phyloP scores from a whole-genome alignment of 2,329 filamentous ascomycete species.

The Helotiales sp. region DNA sequence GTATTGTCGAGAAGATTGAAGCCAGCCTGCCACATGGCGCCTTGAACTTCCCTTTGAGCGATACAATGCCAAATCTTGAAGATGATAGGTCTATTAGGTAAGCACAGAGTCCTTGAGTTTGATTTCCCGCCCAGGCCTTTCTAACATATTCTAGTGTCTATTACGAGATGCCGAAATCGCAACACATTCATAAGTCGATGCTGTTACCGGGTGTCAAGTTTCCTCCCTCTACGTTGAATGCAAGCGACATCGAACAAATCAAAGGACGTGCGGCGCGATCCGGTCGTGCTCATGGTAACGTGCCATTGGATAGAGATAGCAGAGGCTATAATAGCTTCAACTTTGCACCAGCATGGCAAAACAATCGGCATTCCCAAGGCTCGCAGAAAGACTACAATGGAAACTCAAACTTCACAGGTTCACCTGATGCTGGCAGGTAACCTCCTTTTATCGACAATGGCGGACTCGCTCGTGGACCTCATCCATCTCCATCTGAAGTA shows the following conservation, averaged over 20 bases:
- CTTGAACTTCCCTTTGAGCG: constrained; percentile 75
- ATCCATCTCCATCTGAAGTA: too few species aligned
- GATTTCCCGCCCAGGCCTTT: constrained; percentile 26
- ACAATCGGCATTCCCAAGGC: too few species aligned
- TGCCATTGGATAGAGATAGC: constrained; percentile 53
- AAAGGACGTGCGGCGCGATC: constrained; percentile 63
- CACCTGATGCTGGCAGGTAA: too few species aligned
- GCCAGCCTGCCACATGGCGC: constrained; percentile 82
- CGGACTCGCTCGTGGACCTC: too few species aligned
- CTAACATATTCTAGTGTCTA: constrained; percentile 72
- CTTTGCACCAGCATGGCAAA: too few species aligned
- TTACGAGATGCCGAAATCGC: constrained; percentile 77
- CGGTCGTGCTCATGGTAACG: constrained; percentile 71
- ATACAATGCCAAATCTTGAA: constrained; percentile 73
- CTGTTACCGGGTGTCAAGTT: constrained; percentile 81
- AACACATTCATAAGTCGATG: constrained; percentile 87
- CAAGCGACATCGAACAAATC: constrained; percentile 72
- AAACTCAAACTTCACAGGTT: too few species aligned
- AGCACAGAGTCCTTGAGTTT: constrained; percentile 35
- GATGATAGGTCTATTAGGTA: constrained; percentile 85
- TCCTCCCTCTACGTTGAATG: constrained; percentile 69
- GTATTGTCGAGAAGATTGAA: constrained; percentile 78
- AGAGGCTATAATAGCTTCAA: constrained; percentile 52
- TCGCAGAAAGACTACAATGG: too few species aligned
- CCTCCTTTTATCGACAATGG: too few species aligned